Conservation (phyloP, 768 basidiomycete species). For the Agrocybe pediades region DNA sequence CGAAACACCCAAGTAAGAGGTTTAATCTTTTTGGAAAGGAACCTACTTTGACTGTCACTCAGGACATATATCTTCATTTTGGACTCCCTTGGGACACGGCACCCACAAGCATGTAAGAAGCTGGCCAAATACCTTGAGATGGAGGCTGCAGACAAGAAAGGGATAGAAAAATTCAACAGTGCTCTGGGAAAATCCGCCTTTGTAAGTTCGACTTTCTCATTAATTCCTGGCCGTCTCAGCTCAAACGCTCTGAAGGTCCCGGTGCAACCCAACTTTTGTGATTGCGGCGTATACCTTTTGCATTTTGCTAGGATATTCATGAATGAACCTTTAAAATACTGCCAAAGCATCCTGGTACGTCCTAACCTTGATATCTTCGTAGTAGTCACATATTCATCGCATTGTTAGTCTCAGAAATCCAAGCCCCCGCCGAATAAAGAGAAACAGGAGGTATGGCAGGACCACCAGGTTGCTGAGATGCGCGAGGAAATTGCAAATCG, state of each 20-base stretch:
- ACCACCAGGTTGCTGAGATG: slow-evolving; percentile 42
- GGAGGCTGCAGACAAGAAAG: slow-evolving; percentile 79
- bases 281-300: slow-evolving; percentile 91
- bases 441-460: slow-evolving; percentile 55
- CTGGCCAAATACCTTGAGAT: slow-evolving; percentile 67
- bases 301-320: slow-evolving; percentile 86
- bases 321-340: slow-evolving; percentile 53
- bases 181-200: slow-evolving; percentile 51
- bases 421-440: slow-evolving; percentile 35
- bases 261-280: slow-evolving; percentile 83
- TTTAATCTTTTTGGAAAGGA: not conserved
- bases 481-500: slow-evolving; percentile 45
- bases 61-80: slow-evolving; percentile 87
- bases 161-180: slow-evolving; percentile 35
- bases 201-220: slow-evolving; percentile 40
- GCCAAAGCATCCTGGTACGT: slow-evolving; percentile 49
- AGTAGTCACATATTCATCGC: not conserved
- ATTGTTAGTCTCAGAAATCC: slow-evolving; percentile 22
- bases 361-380: not conserved
- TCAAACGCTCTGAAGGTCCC: slow-evolving; percentile 64
- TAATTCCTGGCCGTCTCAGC: not conserved
- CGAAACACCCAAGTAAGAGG: slow-evolving; percentile 12
- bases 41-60: slow-evolving; percentile 2
- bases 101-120: slow-evolving; percentile 61
- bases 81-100: slow-evolving; percentile 83